Conservation (phyloP, 2,329 filamentous ascomycete species). For the Pseudocercospora fuligena region DNA sequence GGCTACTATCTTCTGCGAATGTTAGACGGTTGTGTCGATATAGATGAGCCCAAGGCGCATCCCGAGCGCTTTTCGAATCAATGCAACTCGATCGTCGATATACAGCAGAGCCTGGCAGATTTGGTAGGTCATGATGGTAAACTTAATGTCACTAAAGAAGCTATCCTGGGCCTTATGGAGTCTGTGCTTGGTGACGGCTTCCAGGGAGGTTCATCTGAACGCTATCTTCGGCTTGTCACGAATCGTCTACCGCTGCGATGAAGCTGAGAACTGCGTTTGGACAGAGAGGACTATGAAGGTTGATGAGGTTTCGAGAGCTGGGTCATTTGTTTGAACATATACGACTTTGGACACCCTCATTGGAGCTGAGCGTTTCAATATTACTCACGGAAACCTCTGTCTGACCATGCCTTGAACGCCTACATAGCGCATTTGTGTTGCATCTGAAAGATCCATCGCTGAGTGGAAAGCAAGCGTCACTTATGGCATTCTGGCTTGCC, state of each 20-base stretch:
- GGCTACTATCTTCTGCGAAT: slow-evolving; percentile 13
- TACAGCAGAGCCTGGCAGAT: not conserved
- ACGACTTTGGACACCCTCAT: not conserved
- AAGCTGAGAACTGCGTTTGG: not conserved
- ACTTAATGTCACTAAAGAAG: not conserved
- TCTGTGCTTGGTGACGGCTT: slow-evolving; percentile 9
- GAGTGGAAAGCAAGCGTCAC: not conserved
- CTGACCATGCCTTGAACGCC: too few relatives aligned
- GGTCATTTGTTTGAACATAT: not conserved
- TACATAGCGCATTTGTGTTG: not conserved
- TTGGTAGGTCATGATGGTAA: not conserved
- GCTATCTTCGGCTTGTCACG: slow-evolving; percentile 1
- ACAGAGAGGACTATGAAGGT: not conserved
- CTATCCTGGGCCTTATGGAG: not conserved
- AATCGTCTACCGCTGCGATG: not conserved
- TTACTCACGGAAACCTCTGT: not conserved
- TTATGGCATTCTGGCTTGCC: not conserved
- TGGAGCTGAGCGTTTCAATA: not conserved
- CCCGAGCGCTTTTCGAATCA: not conserved
- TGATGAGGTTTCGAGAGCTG: too few relatives aligned
- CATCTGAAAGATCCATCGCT: not conserved
- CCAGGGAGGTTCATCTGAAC: slow-evolving; percentile 9
- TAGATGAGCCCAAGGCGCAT: not conserved
- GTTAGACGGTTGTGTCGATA: slow-evolving; percentile 4
- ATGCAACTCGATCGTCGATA: slow-evolving; percentile 8